Conservation (phyloP, 495 filamentous ascomycete species). For the Aspergillus heteromorphus region DNA sequence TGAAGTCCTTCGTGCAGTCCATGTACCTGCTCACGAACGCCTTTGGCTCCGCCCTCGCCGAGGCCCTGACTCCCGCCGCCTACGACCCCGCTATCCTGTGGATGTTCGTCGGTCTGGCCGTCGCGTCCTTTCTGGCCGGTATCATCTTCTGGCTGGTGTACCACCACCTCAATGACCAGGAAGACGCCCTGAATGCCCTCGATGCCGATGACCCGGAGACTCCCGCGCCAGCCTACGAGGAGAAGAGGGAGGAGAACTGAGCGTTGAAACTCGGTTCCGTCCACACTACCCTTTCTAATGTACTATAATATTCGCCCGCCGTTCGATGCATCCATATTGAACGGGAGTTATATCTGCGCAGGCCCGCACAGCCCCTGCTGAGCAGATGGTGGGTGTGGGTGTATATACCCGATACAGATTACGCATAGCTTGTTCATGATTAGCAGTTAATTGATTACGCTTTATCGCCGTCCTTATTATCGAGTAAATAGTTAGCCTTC, state of each 20-base stretch:
- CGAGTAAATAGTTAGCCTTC: no score
- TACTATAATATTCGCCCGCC: background rate
- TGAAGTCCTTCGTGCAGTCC: constrained; percentile 74
- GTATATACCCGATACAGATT: background rate
- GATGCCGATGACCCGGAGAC: constrained; percentile 25
- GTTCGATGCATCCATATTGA: background rate
- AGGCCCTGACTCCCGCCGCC: constrained; percentile 63
- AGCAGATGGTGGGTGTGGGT: background rate
- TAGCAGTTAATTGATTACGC: background rate
- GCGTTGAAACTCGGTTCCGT: background rate
- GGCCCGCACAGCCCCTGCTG: background rate
- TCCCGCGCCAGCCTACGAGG: background rate
- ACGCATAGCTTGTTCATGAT: background rate
- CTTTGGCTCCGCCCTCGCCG: constrained; percentile 63
- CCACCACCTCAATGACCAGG: constrained; percentile 39
- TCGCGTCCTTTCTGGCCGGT: constrained; percentile 37
- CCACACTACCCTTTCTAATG: background rate
- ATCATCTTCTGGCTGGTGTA: constrained; percentile 42
- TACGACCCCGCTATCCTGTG: constrained; percentile 65
- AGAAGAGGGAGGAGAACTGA: constrained; percentile 6
- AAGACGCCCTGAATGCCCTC: constrained; percentile 45
- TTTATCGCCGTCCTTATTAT: no score
- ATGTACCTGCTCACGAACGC: constrained; percentile 71
- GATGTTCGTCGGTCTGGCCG: constrained; percentile 61
- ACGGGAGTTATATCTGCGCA: constrained; percentile 3